Conservation (phyloP, 2,329 filamentous ascomycete genomes). For the Macrophomina pseudophaseolina region DNA sequence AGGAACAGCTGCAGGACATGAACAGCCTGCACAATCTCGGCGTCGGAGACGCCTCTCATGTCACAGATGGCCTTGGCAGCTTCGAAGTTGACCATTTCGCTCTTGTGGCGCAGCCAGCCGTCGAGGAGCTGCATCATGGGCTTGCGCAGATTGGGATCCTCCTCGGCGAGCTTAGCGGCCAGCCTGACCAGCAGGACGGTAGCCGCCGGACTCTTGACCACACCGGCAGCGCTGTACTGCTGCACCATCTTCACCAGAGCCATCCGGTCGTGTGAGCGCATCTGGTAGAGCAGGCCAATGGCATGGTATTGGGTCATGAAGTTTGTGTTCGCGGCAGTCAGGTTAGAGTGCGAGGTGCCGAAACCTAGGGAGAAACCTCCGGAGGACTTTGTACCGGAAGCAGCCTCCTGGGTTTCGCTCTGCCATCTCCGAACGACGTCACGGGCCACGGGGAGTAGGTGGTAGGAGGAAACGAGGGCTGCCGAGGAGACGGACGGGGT, state of each 20-base stretch:
- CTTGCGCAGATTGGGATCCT: slow-evolving; percentile 85
- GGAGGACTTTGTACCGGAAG: slow-evolving; percentile 85
- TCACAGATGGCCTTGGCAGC: slow-evolving; percentile 98
- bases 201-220: slow-evolving; percentile 92
- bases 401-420: slow-evolving; percentile 96
- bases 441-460: slow-evolving; percentile 92
- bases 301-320: slow-evolving; percentile 99
- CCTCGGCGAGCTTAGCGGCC: slow-evolving; percentile 91
- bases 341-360: slow-evolving; percentile 74
- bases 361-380: slow-evolving; percentile 92
- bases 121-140: slow-evolving; percentile 98
- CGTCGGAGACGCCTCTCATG: slow-evolving; percentile 89
- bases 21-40: slow-evolving; percentile 88
- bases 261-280: slow-evolving; percentile 97
- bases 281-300: slow-evolving; percentile 95
- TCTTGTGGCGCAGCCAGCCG: slow-evolving; percentile 96
- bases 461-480: slow-evolving; percentile 94
- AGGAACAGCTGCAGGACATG: slow-evolving; percentile 96
- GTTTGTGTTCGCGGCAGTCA: slow-evolving; percentile 78
- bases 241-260: slow-evolving; percentile 99
- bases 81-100: slow-evolving; percentile 92
- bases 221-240: slow-evolving; percentile 89
- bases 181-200: slow-evolving; percentile 90
- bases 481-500: slow-evolving; percentile 96
- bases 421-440: slow-evolving; percentile 98